Base-by-base conservation (phyloP, 441 rosid genomes). In the Pelargonium citronellum region DNA sequence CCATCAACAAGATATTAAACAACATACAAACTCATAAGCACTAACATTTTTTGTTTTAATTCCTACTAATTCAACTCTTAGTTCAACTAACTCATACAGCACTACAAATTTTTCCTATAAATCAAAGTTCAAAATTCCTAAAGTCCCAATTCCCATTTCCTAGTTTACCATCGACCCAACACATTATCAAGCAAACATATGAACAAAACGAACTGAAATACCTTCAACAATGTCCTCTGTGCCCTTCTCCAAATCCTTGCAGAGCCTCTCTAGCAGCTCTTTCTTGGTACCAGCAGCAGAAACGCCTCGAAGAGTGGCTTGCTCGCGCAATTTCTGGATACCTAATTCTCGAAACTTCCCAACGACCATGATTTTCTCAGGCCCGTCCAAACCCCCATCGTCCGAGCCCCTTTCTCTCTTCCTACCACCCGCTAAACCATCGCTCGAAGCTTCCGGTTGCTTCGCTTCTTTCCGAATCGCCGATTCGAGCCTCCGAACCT, bases 401-500 rank as follows among this genome's bases (percentile, higher is more conserved):
- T 16, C 73, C 47, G 71, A 68, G 39, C 82, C 88, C 70, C 84
- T 63, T 27, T 22, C 79, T 75, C 94, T 73, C 79, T 86, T 81
- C 68, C 73, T 82, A 51, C 37, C 34, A 10, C 43, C 46, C 64
- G 70, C 2, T 6, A 66, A 24, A 16, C 27, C 75, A 39, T 22
- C 71, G 24, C 24, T 57, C 0, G 66, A 19, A 69, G 27, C 77
- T 11, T n/a, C 49, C 5, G 80, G 68, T 69, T 69, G 69, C 64
- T 67, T 58, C 9, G 41, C 66, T 68, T 85, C 89, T 62, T 82
- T 77, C 39, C 76, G 71, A 2, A 86, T 67, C 12, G 87, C 92
- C 67, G 83, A 78, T 66, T 84, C 84, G 2, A 91, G 87, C 73
- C 96, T 86, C 74, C 76, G 82, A 49, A 83, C 80, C 93, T 88